Evolutionary conservation across 2,329 filamentous ascomycete species (phyloP).

Genomic region (Penicillium corylophilum): DNA sequence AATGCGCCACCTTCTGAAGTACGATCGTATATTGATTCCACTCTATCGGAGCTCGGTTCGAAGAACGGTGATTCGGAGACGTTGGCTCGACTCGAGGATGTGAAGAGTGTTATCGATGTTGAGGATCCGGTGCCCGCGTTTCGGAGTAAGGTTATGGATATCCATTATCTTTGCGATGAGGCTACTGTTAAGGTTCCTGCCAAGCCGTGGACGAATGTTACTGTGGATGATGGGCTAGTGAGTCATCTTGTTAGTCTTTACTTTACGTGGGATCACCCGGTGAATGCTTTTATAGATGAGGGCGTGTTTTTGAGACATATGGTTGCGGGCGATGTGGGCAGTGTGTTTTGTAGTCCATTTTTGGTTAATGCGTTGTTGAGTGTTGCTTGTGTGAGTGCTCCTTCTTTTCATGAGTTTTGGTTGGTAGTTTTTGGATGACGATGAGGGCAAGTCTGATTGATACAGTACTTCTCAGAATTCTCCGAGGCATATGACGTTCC

Average conservation of each 20-base stretch:
- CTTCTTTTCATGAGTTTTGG: neutral
- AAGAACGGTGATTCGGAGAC: slow-evolving; percentile 10
- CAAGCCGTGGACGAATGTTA: slow-evolving; percentile 75
- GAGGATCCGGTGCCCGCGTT: slow-evolving; percentile 34
- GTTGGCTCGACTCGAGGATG: slow-evolving; percentile 28
- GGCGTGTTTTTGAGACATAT: slow-evolving; percentile 67
- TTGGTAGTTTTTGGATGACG: neutral
- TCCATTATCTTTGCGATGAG: slow-evolving; percentile 40
- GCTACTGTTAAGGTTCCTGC: slow-evolving; percentile 37
- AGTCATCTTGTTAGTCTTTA: slow-evolving; percentile 86
- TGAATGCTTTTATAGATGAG: slow-evolving; percentile 74
- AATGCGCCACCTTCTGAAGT: slow-evolving; percentile 39
- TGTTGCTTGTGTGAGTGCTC: slow-evolving; percentile 39
- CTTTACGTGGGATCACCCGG: slow-evolving; percentile 93
- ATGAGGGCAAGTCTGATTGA: neutral
- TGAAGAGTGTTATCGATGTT: slow-evolving; percentile 29
- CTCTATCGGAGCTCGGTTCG: slow-evolving; percentile 22
- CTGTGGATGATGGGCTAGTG: slow-evolving; percentile 70
- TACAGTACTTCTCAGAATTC: slow-evolving; percentile 40
- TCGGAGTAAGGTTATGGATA: slow-evolving; percentile 42
- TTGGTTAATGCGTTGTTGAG: slow-evolving; percentile 90
- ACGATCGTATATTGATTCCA: slow-evolving; percentile 33
- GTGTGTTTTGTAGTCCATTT: slow-evolving; percentile 74
- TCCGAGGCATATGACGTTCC: slow-evolving; percentile 39
- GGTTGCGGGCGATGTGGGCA: slow-evolving; percentile 39